Conservation (phyloP, 2,329 filamentous ascomycete genomes). For the Sclerotinia nivalis region DNA sequence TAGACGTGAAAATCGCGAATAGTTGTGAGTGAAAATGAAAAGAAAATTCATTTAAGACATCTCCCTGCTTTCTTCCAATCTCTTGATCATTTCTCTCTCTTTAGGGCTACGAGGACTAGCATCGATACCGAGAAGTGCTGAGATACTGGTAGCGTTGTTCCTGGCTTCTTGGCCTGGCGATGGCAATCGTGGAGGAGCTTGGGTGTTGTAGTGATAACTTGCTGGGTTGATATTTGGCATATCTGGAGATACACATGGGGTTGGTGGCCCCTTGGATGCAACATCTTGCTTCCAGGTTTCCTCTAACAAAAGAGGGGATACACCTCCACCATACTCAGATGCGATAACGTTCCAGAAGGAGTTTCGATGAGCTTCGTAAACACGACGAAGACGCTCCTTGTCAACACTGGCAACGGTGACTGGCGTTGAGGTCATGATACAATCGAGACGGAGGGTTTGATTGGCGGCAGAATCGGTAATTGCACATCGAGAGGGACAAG, state of each 20-base stretch:
- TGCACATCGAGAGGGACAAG: slow-evolving; percentile 50
- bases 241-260: slow-evolving; percentile 41
- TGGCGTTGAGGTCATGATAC: slow-evolving; percentile 48
- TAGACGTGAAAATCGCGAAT: not conserved
- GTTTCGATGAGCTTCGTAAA: slow-evolving; percentile 69
- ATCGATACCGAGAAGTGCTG: slow-evolving; percentile 59
- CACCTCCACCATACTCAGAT: slow-evolving; percentile 66
- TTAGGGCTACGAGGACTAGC: slow-evolving; percentile 43
- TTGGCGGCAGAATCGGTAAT: slow-evolving; percentile 46
- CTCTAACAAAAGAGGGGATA: slow-evolving; percentile 64
- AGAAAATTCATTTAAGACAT: slow-evolving; percentile 27
- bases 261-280: slow-evolving; percentile 41
- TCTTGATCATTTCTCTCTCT: slow-evolving; percentile 58
- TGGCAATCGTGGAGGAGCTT: slow-evolving; percentile 54
- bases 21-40: not conserved
- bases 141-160: slow-evolving; percentile 54
- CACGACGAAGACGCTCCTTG: slow-evolving; percentile 63
- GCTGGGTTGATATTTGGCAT: slow-evolving; percentile 24
- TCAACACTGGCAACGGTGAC: slow-evolving; percentile 48
- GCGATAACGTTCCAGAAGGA: slow-evolving; percentile 75
- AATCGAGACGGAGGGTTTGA: slow-evolving; percentile 59
- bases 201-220: slow-evolving; percentile 34
- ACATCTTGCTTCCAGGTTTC: slow-evolving; percentile 59
- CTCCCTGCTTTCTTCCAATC: slow-evolving; percentile 52
- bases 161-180: slow-evolving; percentile 48